Percentiles rank a stretch among this genome's conserved stretches.
phyloP scores from a whole-genome alignment of 495 filamentous ascomycete species.

The Alectoria sarmentosa region DNA sequence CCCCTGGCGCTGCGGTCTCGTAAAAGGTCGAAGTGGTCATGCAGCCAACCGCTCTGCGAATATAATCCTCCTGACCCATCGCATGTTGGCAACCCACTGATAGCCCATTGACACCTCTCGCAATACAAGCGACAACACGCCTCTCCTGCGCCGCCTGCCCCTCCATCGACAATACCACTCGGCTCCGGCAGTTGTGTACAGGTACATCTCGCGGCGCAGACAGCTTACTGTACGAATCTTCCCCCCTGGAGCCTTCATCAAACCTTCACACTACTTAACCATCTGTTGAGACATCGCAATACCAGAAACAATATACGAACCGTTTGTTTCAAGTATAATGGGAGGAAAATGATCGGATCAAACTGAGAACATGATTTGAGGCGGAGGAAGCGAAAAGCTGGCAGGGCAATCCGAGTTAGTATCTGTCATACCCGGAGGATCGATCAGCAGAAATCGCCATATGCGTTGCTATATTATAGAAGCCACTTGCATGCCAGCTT shows the following conservation, averaged over 20 bases:
- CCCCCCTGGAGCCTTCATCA: neutral
- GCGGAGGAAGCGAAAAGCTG: constrained; percentile 3
- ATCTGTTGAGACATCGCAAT: neutral
- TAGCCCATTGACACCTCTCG: constrained; percentile 11
- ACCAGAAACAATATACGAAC: neutral
- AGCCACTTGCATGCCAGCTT: constrained; percentile 11
- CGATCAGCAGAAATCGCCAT: neutral
- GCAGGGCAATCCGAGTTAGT: neutral
- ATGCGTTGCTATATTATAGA: neutral
- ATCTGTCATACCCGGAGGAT: neutral
- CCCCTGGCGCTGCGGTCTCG: constrained; percentile 6
- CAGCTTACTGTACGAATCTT: constrained; percentile 14
- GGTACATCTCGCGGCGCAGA: constrained; percentile 9
- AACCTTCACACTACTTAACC: neutral
- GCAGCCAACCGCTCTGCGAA: constrained; percentile 10
- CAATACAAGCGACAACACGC: constrained; percentile 1
- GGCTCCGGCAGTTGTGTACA: neutral
- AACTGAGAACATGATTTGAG: constrained; percentile 10
- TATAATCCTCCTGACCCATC: constrained; percentile 6
- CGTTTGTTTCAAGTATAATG: neutral
- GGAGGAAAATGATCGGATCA: constrained; percentile 1
- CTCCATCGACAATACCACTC: constrained; percentile 4
- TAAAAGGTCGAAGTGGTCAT: constrained; percentile 11
- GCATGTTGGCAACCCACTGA: constrained; percentile 2
- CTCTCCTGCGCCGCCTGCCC: constrained; percentile 12